Base-by-base conservation (phyloP, 371 early-diverging fungal genomes). In the Zopfochytrium polystomum region DNA sequence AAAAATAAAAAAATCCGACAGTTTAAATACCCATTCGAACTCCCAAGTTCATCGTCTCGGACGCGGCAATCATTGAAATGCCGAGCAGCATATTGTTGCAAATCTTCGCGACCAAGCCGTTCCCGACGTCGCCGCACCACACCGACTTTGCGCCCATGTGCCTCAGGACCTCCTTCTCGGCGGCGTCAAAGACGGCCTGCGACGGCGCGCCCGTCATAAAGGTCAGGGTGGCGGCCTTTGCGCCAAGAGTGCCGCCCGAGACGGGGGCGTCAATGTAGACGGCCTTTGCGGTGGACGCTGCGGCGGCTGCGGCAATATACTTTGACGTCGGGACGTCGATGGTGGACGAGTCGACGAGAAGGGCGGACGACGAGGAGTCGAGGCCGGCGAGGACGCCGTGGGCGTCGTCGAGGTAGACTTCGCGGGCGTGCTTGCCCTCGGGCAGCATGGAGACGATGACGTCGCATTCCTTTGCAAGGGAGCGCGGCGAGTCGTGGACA, bases 11-110 rank as follows among this genome's bases (percentile, higher is more conserved):
- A n/a, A n/a, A n/a, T n/a, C n/a, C n/a, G n/a, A n/a, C n/a, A n/a
- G n/a, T n/a, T n/a, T n/a, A n/a, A n/a, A n/a, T n/a, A n/a, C n/a
- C 58, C n/a, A 64, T 45, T 30, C 64, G 49, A 5, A 70, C 62
- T 35, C 96, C 96, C 18, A 98, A 81, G 66, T 87, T 83, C 89
- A 97, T 86, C 5, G 97, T 85, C 74, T 98, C 98, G 1, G 91
- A 81, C 0, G 89, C 87, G 30, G 90, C 98, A 23, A 95, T 78
- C 97, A 98, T 98, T 23, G 87, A 81, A 60, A 92, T 89, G 13
- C 92, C 97, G 29, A 98, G 76, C 42, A 98, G 66, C 89, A 98
- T 90, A 72, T 98, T 98, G 80, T 98, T 98, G 79, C 95, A 94
- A 38, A 96, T 87, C 73, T 98, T 98, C 52, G 94, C 96, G 1